Conservation (phyloP, 2,329 filamentous ascomycete species). For the Xylariaceae sp. region DNA sequence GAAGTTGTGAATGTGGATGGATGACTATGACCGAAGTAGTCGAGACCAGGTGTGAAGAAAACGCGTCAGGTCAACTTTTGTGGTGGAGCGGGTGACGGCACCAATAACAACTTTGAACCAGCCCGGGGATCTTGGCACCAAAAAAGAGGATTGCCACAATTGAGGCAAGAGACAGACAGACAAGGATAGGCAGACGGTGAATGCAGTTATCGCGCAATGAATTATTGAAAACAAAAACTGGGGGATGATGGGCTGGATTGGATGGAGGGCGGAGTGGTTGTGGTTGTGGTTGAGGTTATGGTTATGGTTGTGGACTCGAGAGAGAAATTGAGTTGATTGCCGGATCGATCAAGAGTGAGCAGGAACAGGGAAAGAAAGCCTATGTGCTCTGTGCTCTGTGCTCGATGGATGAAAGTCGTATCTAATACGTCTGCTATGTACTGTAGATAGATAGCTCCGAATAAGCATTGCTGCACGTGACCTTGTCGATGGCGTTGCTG, state of each 20-base stretch:
- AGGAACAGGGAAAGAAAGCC: no score
- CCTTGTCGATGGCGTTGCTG: slow-evolving; percentile 9
- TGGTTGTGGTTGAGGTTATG: not conserved
- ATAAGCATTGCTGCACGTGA: slow-evolving; percentile 22
- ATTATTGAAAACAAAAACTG: slow-evolving; percentile 3
- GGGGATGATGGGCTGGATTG: slow-evolving; percentile 7
- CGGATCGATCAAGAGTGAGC: no score
- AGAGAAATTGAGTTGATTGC: no score
- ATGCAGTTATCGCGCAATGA: no score
- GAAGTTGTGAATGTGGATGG: not conserved
- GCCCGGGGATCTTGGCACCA: slow-evolving; percentile 29
- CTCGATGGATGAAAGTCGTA: not conserved
- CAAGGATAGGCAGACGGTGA: not conserved
- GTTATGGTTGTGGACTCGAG: not conserved
- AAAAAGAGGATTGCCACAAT: slow-evolving; percentile 20
- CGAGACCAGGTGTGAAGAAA: slow-evolving; percentile 34
- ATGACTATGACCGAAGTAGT: not conserved
- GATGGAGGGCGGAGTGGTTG: slow-evolving; percentile 2
- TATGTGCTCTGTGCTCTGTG: not conserved
- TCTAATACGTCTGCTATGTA: no score
- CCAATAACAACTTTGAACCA: slow-evolving; percentile 36
- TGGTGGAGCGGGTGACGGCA: slow-evolving; percentile 35
- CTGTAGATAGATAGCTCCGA: not conserved
- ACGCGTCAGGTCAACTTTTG: slow-evolving; percentile 41
- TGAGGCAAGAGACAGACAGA: slow-evolving; percentile 11